A percentile compares a stretch with the other conserved stretches of the same genome.
These are phyloP conservation scores for Colletotrichum tropicale DNA, from an alignment of 2,329 filamentous ascomycete species.

Conservation along the genomic window DNA sequence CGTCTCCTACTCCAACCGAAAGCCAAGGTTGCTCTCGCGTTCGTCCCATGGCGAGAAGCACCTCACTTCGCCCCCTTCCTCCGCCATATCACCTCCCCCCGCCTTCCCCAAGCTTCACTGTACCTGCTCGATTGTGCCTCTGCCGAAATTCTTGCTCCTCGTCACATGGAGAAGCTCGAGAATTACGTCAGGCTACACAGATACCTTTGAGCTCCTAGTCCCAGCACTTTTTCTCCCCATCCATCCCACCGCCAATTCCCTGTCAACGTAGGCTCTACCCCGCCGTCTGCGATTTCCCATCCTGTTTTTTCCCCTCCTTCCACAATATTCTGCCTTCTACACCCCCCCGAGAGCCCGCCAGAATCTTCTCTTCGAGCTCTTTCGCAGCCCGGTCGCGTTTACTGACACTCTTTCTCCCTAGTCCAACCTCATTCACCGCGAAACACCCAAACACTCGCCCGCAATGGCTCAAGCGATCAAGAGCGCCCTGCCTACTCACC, in stretches of 20 bases:
- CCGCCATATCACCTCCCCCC: neutral
- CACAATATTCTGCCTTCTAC: neutral
- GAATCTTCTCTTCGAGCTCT: neutral
- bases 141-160: neutral
- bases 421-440: conserved; percentile 2
- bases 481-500: conserved; percentile 81
- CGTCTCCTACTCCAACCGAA: neutral
- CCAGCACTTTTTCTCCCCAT: neutral
- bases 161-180: conserved; percentile 17
- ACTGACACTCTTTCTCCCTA: neutral
- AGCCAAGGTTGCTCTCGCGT: neutral
- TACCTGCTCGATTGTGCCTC: neutral
- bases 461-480: conserved; percentile 74
- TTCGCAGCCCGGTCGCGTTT: neutral
- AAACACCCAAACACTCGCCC: conserved; percentile 20
- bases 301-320: neutral
- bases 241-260: conserved; percentile 6
- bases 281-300: conserved; percentile 6
- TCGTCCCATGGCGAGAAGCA: neutral
- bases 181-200: conserved; percentile 22
- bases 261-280: conserved; percentile 12
- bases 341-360: neutral
- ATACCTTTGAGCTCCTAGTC: conserved; percentile 5
- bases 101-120: neutral
- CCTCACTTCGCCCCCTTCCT: neutral